phyloP scores from a whole-genome alignment of 257 asterid genomes.

The Fraxinus pennsylvanica region DNA sequence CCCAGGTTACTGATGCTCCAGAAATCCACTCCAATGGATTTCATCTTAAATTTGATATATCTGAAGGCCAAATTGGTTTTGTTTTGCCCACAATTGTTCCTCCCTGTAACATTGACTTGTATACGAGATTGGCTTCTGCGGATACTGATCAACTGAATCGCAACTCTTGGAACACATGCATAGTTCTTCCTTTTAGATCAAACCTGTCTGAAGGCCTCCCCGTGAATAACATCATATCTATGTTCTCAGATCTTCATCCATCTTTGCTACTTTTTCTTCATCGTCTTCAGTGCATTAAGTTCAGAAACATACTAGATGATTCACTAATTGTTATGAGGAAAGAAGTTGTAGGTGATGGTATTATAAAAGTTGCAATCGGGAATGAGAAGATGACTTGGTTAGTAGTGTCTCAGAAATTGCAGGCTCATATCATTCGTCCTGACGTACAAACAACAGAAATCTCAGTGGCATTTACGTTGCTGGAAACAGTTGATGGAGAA shows the following conservation, averaged over 20 bases:
- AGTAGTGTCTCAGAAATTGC: constrained; percentile 71
- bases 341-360: constrained; percentile 70
- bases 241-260: constrained; percentile 94
- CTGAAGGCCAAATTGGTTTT: constrained; percentile 94
- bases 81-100: constrained; percentile 85
- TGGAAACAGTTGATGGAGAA: constrained; percentile 55
- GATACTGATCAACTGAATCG: constrained; percentile 41
- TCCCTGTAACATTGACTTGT: constrained; percentile 70
- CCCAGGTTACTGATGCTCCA: constrained; percentile 91
- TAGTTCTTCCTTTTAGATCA: constrained; percentile 83
- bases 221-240: constrained; percentile 63
- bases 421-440: constrained; percentile 57
- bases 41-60: constrained; percentile 87
- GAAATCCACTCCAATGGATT: constrained; percentile 94
- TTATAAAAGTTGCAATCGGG: constrained; percentile 72
- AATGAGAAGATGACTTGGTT: constrained; percentile 81
- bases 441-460: constrained; percentile 74
- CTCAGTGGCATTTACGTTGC: constrained; percentile 80
- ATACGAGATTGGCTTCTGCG: constrained; percentile 52
- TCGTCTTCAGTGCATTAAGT: constrained; percentile 78
- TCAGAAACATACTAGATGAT: constrained; percentile 66
- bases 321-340: constrained; percentile 75
- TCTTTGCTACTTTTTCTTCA: constrained; percentile 85
- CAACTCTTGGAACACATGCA: constrained; percentile 79
- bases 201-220: constrained; percentile 49